These are phyloP conservation scores for Phytophthora idaei DNA, from an alignment of 352 stramenopile genomes.

Conservation along the genomic window DNA sequence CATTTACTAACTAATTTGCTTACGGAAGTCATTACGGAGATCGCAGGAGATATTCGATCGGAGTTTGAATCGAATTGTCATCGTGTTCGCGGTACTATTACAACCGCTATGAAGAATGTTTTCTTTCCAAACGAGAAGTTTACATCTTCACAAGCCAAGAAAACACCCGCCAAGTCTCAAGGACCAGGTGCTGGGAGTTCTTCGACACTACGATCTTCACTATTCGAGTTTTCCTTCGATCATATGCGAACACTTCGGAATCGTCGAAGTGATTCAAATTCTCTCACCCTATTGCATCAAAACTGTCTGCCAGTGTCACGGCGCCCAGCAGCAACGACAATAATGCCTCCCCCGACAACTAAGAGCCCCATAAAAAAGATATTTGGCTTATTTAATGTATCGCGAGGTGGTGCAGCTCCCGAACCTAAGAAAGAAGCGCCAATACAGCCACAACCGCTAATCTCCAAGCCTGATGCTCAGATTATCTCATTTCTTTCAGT, in stretches of 20 bases:
- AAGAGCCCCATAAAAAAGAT: constrained; percentile 30
- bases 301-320: constrained; percentile 10
- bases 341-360: neutral
- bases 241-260: constrained; percentile 20
- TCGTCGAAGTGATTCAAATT: constrained; percentile 13
- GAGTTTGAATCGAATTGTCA: constrained; percentile 39
- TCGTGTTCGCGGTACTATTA: constrained; percentile 28
- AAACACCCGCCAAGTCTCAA: constrained; percentile 6
- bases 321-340: neutral
- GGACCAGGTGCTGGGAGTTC: neutral
- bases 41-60: constrained; percentile 41
- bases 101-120: constrained; percentile 14
- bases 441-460: neutral
- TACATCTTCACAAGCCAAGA: constrained; percentile 13
- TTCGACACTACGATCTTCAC: constrained; percentile 12
- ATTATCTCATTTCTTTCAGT: constrained; percentile 7
- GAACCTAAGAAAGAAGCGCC: neutral
- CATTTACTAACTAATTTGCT: constrained; percentile 32
- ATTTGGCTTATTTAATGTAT: constrained; percentile 23
- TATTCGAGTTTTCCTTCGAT: constrained; percentile 36
- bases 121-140: constrained; percentile 31
- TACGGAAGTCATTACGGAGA: constrained; percentile 37
- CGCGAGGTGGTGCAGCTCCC: neutral
- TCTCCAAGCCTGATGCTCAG: constrained; percentile 3
- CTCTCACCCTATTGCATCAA: constrained; percentile 14